phyloP scores from a whole-genome alignment of 441 rosid genomes.

The Kokia cookei region DNA sequence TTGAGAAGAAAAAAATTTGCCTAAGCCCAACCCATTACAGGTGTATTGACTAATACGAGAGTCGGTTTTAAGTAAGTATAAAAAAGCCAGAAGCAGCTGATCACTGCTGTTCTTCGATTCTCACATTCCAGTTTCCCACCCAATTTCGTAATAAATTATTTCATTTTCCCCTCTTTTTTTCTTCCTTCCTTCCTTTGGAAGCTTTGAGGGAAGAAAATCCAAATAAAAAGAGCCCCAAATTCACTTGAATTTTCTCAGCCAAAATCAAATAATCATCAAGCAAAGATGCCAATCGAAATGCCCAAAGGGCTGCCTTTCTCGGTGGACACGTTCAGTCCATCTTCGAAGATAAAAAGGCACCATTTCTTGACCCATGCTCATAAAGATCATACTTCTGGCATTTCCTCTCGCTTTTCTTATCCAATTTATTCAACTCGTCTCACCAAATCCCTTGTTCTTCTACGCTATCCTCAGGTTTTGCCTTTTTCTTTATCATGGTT shows the following conservation, averaged over 20 bases:
- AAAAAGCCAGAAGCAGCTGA: neutral
- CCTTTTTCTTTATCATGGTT: neutral
- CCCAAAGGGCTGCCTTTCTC: slow-evolving; percentile 82
- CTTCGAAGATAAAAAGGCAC: slow-evolving; percentile 53
- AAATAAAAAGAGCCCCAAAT: neutral
- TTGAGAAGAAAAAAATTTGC: too few species aligned
- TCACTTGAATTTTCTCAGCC: neutral
- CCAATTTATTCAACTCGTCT: slow-evolving; percentile 63
- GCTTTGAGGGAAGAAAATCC: slow-evolving; percentile 6
- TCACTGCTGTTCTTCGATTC: too few species aligned
- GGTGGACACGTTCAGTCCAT: slow-evolving; percentile 67
- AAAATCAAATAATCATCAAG: neutral
- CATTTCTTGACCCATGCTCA: slow-evolving; percentile 89
- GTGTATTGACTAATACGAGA: neutral
- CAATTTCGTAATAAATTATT: neutral
- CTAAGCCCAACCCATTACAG: too few species aligned
- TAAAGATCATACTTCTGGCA: slow-evolving; percentile 67
- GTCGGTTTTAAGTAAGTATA: neutral
- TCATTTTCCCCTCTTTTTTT: neutral
- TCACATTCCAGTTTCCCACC: neutral
- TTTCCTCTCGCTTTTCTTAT: slow-evolving; percentile 43
- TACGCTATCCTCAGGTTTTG: slow-evolving; percentile 48
- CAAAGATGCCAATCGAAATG: slow-evolving; percentile 67
- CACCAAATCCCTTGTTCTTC: slow-evolving; percentile 58
- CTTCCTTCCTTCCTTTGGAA: slow-evolving; percentile 6